These are phyloP conservation scores for Hypoxylon sp. DNA, from an alignment of 2,329 filamentous ascomycete genomes.

Conservation along the genomic window DNA sequence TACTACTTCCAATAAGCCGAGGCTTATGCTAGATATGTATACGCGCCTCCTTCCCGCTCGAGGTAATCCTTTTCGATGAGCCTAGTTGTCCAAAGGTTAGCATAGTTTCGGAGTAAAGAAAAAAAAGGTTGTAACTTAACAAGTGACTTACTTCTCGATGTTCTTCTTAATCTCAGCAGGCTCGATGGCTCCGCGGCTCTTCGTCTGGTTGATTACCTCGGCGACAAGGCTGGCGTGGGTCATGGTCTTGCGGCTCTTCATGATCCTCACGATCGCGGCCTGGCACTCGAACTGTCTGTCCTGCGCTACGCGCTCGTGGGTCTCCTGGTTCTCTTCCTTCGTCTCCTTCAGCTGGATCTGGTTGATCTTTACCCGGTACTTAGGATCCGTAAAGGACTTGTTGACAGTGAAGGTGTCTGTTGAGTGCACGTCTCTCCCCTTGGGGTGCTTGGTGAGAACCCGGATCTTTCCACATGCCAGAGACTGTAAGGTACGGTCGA, in stretches of 20 bases:
- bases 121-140: no score
- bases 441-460: constrained; percentile 86
- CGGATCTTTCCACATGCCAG: constrained; percentile 91
- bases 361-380: constrained; percentile 96
- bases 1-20: background rate
- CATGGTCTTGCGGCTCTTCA: constrained; percentile 94
- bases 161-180: constrained; percentile 93
- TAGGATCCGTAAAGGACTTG: constrained; percentile 78
- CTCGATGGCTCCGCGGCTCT: constrained; percentile 86
- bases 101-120: background rate
- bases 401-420: constrained; percentile 91
- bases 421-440: constrained; percentile 79
- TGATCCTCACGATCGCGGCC: constrained; percentile 94
- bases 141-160: constrained; percentile 82
- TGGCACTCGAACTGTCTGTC: constrained; percentile 97
- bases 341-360: constrained; percentile 98
- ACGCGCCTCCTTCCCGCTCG: constrained; percentile 78
- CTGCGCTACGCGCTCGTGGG: constrained; percentile 87
- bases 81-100: constrained; percentile 59
- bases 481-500: constrained; percentile 92
- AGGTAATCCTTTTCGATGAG: constrained; percentile 95
- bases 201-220: constrained; percentile 92
- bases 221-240: constrained; percentile 87
- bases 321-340: constrained; percentile 92
- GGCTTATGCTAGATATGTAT: constrained; percentile 75